Percentiles rank a stretch among this genome's conserved stretches.
Evolutionary conservation across 306 rosid species (phyloP).

Genomic region (Pterocarpus macrocarpus): DNA sequence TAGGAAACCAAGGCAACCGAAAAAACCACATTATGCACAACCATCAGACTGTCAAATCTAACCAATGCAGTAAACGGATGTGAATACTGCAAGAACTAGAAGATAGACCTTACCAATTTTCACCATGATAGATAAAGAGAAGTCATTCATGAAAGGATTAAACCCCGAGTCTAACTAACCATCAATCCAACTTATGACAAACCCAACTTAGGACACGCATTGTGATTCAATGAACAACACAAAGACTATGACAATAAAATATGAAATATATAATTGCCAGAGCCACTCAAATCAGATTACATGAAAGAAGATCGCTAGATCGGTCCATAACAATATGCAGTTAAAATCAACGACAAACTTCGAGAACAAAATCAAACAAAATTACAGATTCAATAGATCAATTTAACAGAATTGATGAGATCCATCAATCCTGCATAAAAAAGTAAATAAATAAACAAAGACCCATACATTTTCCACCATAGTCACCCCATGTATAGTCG

Average conservation of each 20-base stretch:
- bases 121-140: background rate
- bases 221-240: background rate
- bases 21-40: no score
- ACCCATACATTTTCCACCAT: slow-evolving; percentile 50
- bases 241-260: background rate
- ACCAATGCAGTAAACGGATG: background rate
- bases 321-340: background rate
- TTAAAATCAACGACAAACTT: background rate
- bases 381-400: slow-evolving; percentile 32
- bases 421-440: slow-evolving; percentile 34
- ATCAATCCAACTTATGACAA: background rate
- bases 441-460: slow-evolving; percentile 12
- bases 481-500: slow-evolving; percentile 42
- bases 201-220: background rate
- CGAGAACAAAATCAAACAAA: background rate
- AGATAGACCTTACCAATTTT: background rate
- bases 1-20: background rate
- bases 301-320: background rate
- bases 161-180: background rate
- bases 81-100: background rate
- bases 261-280: background rate
- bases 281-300: background rate
- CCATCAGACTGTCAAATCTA: background rate
- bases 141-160: background rate
- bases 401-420: slow-evolving; percentile 44